phyloP scores from a whole-genome alignment of 805 yeast genomes.

The Sungouiozyma intestinalis region DNA sequence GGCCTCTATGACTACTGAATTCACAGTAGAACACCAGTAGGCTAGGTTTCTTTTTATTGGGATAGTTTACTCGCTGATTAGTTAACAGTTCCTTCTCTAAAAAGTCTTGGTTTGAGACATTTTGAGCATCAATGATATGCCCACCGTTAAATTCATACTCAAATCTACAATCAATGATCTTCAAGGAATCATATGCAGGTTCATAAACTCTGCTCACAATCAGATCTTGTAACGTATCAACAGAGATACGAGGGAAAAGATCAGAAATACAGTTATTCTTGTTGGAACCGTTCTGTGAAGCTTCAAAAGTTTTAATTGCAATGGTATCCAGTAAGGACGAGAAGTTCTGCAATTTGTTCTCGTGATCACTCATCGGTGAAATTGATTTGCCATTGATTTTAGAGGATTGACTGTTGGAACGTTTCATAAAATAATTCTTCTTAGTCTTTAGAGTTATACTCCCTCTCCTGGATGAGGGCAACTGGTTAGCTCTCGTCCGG shows the following conservation, averaged over 20 bases:
- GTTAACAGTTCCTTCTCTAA: constrained; percentile 44
- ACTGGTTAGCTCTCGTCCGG: neutral
- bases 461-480: neutral
- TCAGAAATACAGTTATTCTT: constrained; percentile 26
- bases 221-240: constrained; percentile 33
- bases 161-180: constrained; percentile 81
- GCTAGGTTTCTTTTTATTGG: constrained; percentile 14
- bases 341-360: neutral
- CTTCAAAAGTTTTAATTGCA: neutral
- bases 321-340: neutral
- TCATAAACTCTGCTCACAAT: constrained; percentile 28
- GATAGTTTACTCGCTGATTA: neutral
- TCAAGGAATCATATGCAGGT: constrained; percentile 42
- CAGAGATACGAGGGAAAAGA: constrained; percentile 37
- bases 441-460: neutral
- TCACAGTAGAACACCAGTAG: constrained; percentile 88
- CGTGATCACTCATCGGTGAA: neutral
- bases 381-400: neutral
- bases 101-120: constrained; percentile 59
- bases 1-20: constrained; percentile 89
- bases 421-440: neutral
- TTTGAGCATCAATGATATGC: constrained; percentile 75
- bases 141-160: constrained; percentile 91
- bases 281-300: neutral
- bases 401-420: neutral